phyloP scores from a whole-genome alignment of 805 yeast genomes.

The Isabelozyma heimii region DNA sequence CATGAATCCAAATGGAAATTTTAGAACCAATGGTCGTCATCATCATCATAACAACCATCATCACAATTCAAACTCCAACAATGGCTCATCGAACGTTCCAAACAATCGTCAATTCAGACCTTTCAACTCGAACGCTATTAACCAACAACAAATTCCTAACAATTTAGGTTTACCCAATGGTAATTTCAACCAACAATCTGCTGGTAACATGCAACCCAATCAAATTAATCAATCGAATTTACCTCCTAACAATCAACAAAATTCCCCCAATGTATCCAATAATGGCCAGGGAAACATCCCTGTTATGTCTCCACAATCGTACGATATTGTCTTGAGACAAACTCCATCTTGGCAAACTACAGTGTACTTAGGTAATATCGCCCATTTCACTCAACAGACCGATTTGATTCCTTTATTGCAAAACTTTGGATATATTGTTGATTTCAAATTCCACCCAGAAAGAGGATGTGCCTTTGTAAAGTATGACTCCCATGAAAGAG shows the following conservation, averaged over 20 bases:
- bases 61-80: conserved; percentile 8
- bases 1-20: conserved; percentile 12
- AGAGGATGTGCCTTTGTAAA: conserved; percentile 87
- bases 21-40: conserved; percentile 10
- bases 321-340: conserved; percentile 70
- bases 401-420: conserved; percentile 74
- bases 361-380: conserved; percentile 82
- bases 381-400: conserved; percentile 69
- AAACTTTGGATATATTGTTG: conserved; percentile 79
- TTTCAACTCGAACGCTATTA: conserved; percentile 10
- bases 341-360: conserved; percentile 84
- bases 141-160: conserved; percentile 8
- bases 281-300: conserved; percentile 14
- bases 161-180: conserved; percentile 6
- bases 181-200: conserved; percentile 5
- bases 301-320: conserved; percentile 52
- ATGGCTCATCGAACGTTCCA: background rate
- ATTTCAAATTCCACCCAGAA: conserved; percentile 76
- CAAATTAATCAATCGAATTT: background rate
- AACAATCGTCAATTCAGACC: conserved; percentile 8
- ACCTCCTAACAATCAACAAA: conserved; percentile 1
- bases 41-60: conserved; percentile 9
- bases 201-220: conserved; percentile 4
- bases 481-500: conserved; percentile 83
- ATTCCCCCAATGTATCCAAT: background rate